Conservation (phyloP, 306 rosid species). For the Prunus salicina region DNA sequence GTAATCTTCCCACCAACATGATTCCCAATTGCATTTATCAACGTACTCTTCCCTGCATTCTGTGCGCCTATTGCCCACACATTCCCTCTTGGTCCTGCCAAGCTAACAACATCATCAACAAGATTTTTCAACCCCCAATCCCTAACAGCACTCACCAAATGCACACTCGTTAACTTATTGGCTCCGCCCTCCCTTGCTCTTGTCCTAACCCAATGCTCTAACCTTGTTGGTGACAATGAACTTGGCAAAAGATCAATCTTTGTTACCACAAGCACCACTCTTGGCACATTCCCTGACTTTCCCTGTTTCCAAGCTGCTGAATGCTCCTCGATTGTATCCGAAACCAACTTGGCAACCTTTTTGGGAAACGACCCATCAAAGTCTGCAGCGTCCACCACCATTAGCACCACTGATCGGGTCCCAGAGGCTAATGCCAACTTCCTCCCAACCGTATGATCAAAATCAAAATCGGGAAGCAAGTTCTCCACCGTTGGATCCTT, state of each 20-base stretch:
- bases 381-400: conserved; percentile 83
- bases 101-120: conserved; percentile 55
- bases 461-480: conserved; percentile 84
- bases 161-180: conserved; percentile 77
- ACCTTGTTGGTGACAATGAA: conserved; percentile 66
- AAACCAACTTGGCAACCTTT: conserved; percentile 69
- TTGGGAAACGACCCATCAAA: conserved; percentile 88
- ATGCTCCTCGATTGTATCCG: conserved; percentile 69
- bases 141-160: conserved; percentile 75
- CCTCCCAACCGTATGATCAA: conserved; percentile 79
- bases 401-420: conserved; percentile 71
- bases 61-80: conserved; percentile 97
- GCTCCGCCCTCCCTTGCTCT: conserved; percentile 89
- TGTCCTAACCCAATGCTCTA: conserved; percentile 89
- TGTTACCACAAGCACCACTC: conserved; percentile 80
- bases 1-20: conserved; percentile 57
- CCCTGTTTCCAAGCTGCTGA: conserved; percentile 74
- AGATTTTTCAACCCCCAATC: conserved; percentile 90
- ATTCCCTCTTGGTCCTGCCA: conserved; percentile 85
- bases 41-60: conserved; percentile 93
- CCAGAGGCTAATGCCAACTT: conserved; percentile 57
- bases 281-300: conserved; percentile 80
- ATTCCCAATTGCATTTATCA: conserved; percentile 73
- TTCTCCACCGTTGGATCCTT: conserved; percentile 85
- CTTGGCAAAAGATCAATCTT: conserved; percentile 77